phyloP scores from a whole-genome alignment of 768 basidiomycete species.

The Lactarius indigo region DNA sequence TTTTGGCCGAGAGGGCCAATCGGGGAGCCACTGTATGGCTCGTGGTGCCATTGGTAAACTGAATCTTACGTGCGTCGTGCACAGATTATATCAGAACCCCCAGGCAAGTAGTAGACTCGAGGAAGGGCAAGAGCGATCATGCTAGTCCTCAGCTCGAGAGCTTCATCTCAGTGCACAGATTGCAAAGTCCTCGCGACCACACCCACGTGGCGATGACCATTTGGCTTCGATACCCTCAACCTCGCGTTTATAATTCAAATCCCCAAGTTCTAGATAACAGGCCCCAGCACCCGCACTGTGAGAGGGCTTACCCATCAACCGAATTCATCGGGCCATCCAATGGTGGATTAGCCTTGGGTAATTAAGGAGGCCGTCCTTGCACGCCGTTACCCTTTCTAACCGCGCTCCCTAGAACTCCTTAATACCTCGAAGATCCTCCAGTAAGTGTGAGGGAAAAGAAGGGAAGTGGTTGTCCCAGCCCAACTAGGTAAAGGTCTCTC shows the following conservation, averaged over 20 bases:
- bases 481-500: background rate
- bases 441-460: background rate
- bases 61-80: constrained; percentile 2
- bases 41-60: background rate
- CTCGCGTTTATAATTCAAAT: background rate
- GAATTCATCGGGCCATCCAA: constrained; percentile 13
- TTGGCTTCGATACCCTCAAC: constrained; percentile 3
- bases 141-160: background rate
- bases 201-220: background rate
- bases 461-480: background rate
- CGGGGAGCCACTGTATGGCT: background rate
- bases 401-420: background rate
- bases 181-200: background rate
- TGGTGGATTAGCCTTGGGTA: background rate
- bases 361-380: background rate
- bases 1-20: background rate
- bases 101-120: background rate
- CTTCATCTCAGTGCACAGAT: background rate
- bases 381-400: background rate
- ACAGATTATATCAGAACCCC: background rate
- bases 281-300: background rate
- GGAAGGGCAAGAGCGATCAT: background rate
- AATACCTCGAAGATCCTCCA: background rate
- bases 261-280: background rate
- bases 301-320: constrained; percentile 10